Percentiles rank a stretch among this genome's conserved stretches.
These are phyloP conservation scores for Primulina tabacum DNA, from an alignment of 257 asterid genomes.

Conservation along the genomic window DNA sequence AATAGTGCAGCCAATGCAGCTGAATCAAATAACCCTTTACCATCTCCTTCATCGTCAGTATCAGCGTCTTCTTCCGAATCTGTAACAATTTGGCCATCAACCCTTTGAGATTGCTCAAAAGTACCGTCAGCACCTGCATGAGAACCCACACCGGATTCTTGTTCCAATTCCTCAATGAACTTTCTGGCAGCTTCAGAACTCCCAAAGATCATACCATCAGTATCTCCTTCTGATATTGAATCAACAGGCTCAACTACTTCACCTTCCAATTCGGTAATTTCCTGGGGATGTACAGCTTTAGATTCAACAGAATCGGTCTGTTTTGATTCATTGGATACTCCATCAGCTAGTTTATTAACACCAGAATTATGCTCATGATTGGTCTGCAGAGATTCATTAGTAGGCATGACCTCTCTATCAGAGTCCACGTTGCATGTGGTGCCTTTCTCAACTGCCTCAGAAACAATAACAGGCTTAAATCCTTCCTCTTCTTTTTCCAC, in stretches of 20 bases:
- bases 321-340: slow-evolving; percentile 20
- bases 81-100: slow-evolving; percentile 88
- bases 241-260: slow-evolving; percentile 51
- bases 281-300: slow-evolving; percentile 23
- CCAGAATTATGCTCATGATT: slow-evolving; percentile 27
- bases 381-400: slow-evolving; percentile 16
- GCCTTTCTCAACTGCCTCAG: too few species aligned
- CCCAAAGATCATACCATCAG: slow-evolving; percentile 78
- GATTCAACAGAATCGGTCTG: slow-evolving; percentile 21
- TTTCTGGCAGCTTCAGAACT: slow-evolving; percentile 82
- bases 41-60: slow-evolving; percentile 89
- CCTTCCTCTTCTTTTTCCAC: slow-evolving; percentile 13
- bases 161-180: slow-evolving; percentile 84
- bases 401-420: too few species aligned
- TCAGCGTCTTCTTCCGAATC: slow-evolving; percentile 93
- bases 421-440: too few species aligned
- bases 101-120: slow-evolving; percentile 41
- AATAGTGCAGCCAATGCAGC: slow-evolving; percentile 92
- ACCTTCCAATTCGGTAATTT: slow-evolving; percentile 42
- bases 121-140: slow-evolving; percentile 43
- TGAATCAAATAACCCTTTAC: slow-evolving; percentile 76
- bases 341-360: slow-evolving; percentile 24
- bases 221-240: slow-evolving; percentile 56
- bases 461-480: too few species aligned
- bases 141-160: slow-evolving; percentile 59